Base-by-base conservation (phyloP, 192 early-diverging fungal species). In the Coemansia sp. region DNA sequence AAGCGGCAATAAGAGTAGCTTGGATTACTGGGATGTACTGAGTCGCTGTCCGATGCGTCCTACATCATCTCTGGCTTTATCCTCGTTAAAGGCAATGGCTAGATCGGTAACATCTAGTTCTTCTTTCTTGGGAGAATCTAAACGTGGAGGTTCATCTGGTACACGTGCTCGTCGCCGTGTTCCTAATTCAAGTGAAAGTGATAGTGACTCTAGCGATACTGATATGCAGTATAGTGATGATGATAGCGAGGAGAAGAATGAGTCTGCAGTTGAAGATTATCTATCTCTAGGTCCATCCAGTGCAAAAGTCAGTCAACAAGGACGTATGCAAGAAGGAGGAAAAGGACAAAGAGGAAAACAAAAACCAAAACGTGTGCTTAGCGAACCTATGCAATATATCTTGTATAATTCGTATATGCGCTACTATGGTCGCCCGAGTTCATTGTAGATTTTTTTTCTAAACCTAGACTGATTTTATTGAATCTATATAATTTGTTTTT, bases 301-400 rank as follows among this genome's bases (percentile, higher is more conserved):
- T n/a, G n/a, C n/a, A n/a, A n/a, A n/a, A n/a, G n/a, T 30, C 27
- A 26, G 44, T 7, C 44, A 46, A 17, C 24, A 15, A 9, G 18
- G 19, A 20, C 46, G 20, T 32, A 32, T 32, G 17, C 17, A n/a
- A 25, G 30, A 18, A 33, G 19, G 28, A 13, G 15, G 24, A 5
- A 29, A 40, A 13, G 27, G 11, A 35, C 35, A 32, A 8, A 29
- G 18, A 8, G 44, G 44, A 14, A 69, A 69, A 25, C 65, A 48
- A 18, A 46, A 45, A 19, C 55, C 53, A 23, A 72, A 65, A 20
- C 61, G 69, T 9, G 62, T 72, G 38, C 57, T 72, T 8, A 65
- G 62, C 36, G 69, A 72, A 45, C 69, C 69, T 1, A 72, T 72
- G 69, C 69, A 72, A 54, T 72, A 72, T 24, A 72, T 72, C 5